Evolutionary conservation across 768 basidiomycete species (phyloP).

Genomic region (Tremella yokohamensis): DNA sequence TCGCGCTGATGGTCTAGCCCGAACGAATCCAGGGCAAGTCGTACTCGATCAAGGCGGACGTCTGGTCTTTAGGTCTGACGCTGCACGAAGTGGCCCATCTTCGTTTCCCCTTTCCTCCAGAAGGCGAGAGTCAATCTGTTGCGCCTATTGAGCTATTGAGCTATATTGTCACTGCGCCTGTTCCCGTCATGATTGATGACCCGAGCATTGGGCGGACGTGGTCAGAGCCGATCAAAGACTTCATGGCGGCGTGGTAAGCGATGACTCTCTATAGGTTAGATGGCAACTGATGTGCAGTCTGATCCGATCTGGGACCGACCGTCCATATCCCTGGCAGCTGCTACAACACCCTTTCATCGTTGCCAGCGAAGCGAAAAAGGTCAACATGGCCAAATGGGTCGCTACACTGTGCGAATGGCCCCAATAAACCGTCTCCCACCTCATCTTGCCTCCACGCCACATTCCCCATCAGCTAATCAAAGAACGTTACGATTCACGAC

Average conservation of each 20-base stretch:
- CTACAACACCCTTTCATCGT: conserved; percentile 78
- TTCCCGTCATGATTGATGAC: conserved; percentile 46
- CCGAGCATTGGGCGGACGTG: conserved; percentile 54
- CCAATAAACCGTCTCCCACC: not conserved
- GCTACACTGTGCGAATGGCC: conserved; percentile 40
- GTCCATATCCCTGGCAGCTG: conserved; percentile 80
- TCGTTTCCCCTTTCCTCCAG: conserved; percentile 52
- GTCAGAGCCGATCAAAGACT: conserved; percentile 85
- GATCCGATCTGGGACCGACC: conserved; percentile 63
- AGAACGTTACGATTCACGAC: too few relatives aligned
- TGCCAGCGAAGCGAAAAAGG: conserved; percentile 70
- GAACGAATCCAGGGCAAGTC: conserved; percentile 50
- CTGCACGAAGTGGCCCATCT: conserved; percentile 52
- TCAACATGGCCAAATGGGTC: conserved; percentile 80
- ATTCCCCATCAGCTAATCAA: too few relatives aligned
- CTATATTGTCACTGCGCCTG: conserved; percentile 64
- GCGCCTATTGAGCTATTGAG: conserved; percentile 92
- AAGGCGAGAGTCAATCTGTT: conserved; percentile 61
- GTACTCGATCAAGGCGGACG: conserved; percentile 52
- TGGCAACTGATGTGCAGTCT: conserved; percentile 57
- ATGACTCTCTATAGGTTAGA: not conserved
- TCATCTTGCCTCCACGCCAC: not conserved
- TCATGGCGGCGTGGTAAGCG: conserved; percentile 76
- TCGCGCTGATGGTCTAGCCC: conserved; percentile 34
- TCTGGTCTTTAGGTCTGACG: conserved; percentile 52